Evolutionary conservation across 176 grass and related monocot species (phyloP).

Genomic region (Eragrostis curvula): DNA sequence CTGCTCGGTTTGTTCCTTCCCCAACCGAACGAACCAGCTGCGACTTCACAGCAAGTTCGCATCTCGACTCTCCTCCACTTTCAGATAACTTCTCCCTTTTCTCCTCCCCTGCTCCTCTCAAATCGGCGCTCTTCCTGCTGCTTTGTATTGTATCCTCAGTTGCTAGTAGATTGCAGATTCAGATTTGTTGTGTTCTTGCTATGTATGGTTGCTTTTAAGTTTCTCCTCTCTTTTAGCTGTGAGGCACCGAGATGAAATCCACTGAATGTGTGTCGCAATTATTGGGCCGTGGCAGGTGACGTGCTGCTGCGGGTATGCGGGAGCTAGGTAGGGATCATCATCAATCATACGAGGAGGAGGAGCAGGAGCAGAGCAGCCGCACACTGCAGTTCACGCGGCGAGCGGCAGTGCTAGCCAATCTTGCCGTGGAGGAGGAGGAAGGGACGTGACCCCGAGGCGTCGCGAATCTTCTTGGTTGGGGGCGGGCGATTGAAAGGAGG

Average conservation of each 20-base stretch:
- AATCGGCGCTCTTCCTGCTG: background rate
- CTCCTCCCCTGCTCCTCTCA: background rate
- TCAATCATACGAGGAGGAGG: background rate
- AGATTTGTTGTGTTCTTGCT: constrained; percentile 33
- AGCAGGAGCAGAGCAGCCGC: background rate
- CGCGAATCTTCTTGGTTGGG: constrained; percentile 29
- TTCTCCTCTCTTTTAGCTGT: constrained; percentile 13
- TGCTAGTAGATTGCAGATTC: constrained; percentile 44
- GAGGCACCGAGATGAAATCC: background rate
- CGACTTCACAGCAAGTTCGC: background rate
- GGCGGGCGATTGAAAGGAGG: too few species aligned
- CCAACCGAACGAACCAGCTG: background rate
- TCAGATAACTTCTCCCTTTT: background rate
- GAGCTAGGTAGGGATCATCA: constrained; percentile 34
- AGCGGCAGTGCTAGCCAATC: constrained; percentile 4
- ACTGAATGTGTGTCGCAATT: constrained; percentile 36
- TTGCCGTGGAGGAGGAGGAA: background rate
- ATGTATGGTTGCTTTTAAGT: constrained; percentile 1
- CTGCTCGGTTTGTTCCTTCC: constrained; percentile 30
- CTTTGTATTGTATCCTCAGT: background rate
- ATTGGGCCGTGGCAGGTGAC: constrained; percentile 43
- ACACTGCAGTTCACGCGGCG: background rate
- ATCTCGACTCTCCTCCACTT: background rate
- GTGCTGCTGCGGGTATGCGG: constrained; percentile 44
- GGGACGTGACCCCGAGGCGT: background rate